phyloP scores from a whole-genome alignment of 148 eudicot genomes.

The Silene latifolia region DNA sequence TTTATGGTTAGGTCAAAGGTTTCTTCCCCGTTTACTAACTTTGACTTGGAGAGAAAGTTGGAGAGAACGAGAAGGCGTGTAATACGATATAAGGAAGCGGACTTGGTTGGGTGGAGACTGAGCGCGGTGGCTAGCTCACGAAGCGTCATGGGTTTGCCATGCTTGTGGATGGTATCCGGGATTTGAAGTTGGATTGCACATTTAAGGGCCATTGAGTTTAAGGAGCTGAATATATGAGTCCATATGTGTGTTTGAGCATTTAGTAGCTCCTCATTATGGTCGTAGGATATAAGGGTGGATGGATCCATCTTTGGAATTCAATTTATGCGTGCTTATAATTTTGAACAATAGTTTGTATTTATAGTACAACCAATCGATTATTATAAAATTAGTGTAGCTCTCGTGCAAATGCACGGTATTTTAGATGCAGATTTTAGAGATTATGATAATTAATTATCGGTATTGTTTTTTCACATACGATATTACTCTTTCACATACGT shows the following conservation, averaged over 20 bases:
- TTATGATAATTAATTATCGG: too few species aligned
- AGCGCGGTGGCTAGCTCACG: constrained; percentile 8
- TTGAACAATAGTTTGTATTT: too few species aligned
- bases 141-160: constrained; percentile 20
- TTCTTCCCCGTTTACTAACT: too few species aligned
- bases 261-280: constrained; percentile 18
- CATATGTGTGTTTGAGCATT: constrained; percentile 32
- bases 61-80: constrained; percentile 29
- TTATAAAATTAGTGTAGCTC: too few species aligned
- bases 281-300: not conserved
- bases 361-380: too few species aligned
- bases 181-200: constrained; percentile 35
- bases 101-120: constrained; percentile 16
- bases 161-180: constrained; percentile 26
- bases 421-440: too few species aligned
- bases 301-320: not conserved
- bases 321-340: too few species aligned
- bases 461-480: too few species aligned
- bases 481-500: too few species aligned
- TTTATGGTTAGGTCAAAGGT: too few species aligned
- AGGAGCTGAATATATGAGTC: constrained; percentile 19
- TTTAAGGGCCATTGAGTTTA: constrained; percentile 35
- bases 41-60: not conserved
- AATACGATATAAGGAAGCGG: constrained; percentile 5
- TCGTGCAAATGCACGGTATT: too few species aligned